Evolutionary conservation across 208 protist genomes (phyloP).

Genomic region (Crithidia sp.): DNA sequence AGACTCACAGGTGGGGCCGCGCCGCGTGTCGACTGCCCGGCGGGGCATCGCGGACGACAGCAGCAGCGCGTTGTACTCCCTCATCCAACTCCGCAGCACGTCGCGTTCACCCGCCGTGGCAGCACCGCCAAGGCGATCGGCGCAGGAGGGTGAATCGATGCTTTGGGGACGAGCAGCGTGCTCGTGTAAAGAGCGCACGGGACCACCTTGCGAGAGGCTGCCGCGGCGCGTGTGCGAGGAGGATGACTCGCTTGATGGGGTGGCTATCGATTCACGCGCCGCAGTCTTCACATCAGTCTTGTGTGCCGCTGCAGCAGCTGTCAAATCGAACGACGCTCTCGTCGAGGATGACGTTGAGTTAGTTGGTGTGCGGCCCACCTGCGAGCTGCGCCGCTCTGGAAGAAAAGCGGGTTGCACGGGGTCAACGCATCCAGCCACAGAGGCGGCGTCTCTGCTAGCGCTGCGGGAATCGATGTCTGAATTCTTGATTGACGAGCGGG

Average conservation of each 20-base stretch:
- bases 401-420: no score
- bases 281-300: no score
- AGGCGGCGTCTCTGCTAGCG: neutral
- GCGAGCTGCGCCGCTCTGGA: neutral
- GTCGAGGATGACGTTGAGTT: neutral
- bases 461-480: neutral
- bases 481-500: neutral
- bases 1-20: neutral
- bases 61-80: constrained; percentile 26
- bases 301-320: neutral
- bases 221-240: neutral
- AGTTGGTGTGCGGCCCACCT: neutral
- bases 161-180: neutral
- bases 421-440: neutral
- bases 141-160: neutral
- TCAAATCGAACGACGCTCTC: neutral
- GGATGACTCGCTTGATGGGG: neutral
- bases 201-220: no score
- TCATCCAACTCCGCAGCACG: constrained; percentile 19
- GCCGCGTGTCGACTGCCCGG: neutral
- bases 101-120: constrained; percentile 6
- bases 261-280: neutral
- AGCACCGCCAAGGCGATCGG: neutral
- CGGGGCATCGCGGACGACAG: constrained; percentile 29
- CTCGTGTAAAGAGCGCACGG: no score